phyloP scores from a whole-genome alignment of 202 grass and related monocot genomes.

The Schoenoplectus tabernaemontani region DNA sequence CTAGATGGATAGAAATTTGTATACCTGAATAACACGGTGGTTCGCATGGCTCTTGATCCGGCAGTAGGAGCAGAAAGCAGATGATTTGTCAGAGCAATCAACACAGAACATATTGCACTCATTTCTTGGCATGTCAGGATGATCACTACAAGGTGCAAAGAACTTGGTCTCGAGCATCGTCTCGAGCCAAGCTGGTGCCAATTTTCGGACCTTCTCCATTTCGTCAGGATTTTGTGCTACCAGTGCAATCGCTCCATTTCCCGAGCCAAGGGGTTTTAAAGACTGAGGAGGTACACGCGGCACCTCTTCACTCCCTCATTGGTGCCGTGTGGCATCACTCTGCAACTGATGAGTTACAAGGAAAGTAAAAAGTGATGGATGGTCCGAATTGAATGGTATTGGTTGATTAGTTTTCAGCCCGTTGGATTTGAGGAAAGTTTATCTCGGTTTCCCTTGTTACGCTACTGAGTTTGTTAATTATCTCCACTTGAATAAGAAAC shows the following conservation, averaged over 20 bases:
- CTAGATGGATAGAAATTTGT: neutral
- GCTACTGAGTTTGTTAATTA: neutral
- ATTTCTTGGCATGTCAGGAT: constrained; percentile 51
- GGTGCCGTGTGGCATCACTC: neutral
- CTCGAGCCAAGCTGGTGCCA: constrained; percentile 69
- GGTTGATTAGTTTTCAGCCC: neutral
- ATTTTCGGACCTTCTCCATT: neutral
- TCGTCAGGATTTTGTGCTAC: neutral
- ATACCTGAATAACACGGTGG: constrained; percentile 83
- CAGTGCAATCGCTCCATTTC: no score
- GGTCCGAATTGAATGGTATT: neutral
- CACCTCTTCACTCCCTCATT: neutral
- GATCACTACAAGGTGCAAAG: constrained; percentile 55
- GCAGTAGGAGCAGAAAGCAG: constrained; percentile 84
- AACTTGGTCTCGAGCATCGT: constrained; percentile 56
- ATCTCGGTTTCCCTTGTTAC: neutral
- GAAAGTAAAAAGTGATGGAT: neutral
- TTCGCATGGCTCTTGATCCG: constrained; percentile 46
- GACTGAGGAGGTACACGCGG: constrained; percentile 9
- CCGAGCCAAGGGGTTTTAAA: constrained; percentile 6
- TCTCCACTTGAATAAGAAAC: neutral
- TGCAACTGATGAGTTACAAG: neutral
- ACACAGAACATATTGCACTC: constrained; percentile 93
- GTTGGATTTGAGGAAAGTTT: neutral
- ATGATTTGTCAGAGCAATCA: constrained; percentile 36